Evolutionary conservation across 768 basidiomycete genomes (phyloP), one percentile per base, ranked within the genome.

Genomic region (Agaricus blazei): DNA sequence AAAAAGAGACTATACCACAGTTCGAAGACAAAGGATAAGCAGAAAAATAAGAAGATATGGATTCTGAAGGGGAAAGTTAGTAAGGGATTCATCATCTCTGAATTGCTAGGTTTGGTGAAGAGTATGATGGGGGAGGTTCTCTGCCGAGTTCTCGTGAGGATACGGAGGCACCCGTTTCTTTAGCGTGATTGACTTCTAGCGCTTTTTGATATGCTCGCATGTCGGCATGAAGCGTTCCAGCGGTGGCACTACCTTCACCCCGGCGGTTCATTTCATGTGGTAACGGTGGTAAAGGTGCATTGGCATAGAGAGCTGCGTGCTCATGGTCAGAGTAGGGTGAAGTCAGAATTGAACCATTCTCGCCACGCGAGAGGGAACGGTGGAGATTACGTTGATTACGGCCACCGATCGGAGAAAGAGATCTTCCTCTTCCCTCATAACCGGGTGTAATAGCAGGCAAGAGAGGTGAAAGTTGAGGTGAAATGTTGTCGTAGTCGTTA

Each of bases 151-250:
- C 54, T 9, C 50, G 54, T 8, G 41, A 49, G 12, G 48, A 2
- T 23, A 28, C 34, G 14, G 47, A 40, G 5, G 14, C 15, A 5
- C 28, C 28, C 7, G 29, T 15, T 44, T 43, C 48, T 37, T 55
- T 55, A 12, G 41, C 47, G 9, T 55, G 24, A 27, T 68, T 61
- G 7, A 57, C 59, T 42, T 68, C 65, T 7, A 68, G 61, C 3
- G 64, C 60, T 54, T 68, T 68, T 54, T 68, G 67, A 43, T 61
- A 59, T 29, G 60, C 57, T 6, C 60, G 61, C 60, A 65, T 54
- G 6, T 62, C 58, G 9, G 59, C 59, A 45, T 65, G 60, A 19
- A 68, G 59, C 3, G 49, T 40, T 40, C 64, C 60, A 15, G 48
- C 14, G 24, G 44, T 3, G 4, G 15, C n/a, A 9, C 14, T 29